Conservation (phyloP, 345 rosid species). For the Iberis pinnata region DNA sequence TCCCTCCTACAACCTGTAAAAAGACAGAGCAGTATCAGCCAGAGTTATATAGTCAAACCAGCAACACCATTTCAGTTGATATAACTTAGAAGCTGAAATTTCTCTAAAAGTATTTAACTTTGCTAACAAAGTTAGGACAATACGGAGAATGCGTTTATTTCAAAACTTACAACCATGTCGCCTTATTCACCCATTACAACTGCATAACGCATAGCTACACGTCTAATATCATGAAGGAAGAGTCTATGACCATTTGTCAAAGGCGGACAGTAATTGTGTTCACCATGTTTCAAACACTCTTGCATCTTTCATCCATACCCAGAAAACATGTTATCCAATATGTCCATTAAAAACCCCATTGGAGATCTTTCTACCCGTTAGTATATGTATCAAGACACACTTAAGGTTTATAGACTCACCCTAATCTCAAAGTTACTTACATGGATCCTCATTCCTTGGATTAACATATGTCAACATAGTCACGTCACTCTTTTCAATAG, state of each 20-base stretch:
- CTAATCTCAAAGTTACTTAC: slow-evolving; percentile 35
- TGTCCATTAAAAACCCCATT: slow-evolving; percentile 63
- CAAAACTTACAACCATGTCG: slow-evolving; percentile 82
- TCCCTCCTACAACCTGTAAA: slow-evolving; percentile 77
- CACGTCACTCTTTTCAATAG: slow-evolving; percentile 86
- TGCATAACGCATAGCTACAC: slow-evolving; percentile 90
- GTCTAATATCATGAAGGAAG: slow-evolving; percentile 81
- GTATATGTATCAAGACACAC: not conserved
- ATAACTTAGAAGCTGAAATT: slow-evolving; percentile 4
- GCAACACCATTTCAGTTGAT: not conserved
- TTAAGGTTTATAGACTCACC: not conserved
- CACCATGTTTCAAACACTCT: slow-evolving; percentile 81
- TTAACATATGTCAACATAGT: slow-evolving; percentile 89
- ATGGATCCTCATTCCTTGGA: slow-evolving; percentile 82
- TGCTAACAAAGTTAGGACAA: not conserved
- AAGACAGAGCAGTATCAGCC: slow-evolving; percentile 15
- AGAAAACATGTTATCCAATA: slow-evolving; percentile 88
- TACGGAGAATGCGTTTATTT: slow-evolving; percentile 1
- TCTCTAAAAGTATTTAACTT: not conserved
- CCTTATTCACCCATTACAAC: slow-evolving; percentile 99
- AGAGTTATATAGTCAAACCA: not conserved
- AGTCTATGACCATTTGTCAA: slow-evolving; percentile 83
- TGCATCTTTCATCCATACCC: slow-evolving; percentile 96
- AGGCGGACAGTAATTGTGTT: slow-evolving; percentile 85
- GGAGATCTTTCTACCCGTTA: slow-evolving; percentile 3